A percentile compares a stretch with the other conserved stretches of the same genome.
These are phyloP conservation scores for Butyriboletus loyo DNA, from an alignment of 768 basidiomycete genomes.

Conservation along the genomic window DNA sequence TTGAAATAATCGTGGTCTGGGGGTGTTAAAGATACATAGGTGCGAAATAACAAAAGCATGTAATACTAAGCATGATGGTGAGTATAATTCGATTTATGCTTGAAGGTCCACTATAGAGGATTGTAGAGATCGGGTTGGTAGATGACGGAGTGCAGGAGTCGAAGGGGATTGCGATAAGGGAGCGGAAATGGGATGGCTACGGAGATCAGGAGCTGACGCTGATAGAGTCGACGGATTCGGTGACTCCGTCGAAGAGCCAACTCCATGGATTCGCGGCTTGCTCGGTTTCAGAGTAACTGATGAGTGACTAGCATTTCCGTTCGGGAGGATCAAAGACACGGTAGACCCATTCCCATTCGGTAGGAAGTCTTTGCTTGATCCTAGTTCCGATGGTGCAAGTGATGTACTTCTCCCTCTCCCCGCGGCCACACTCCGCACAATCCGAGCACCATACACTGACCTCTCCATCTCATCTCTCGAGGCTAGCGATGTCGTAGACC, in stretches of 20 bases:
- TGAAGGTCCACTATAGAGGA: conserved; percentile 20
- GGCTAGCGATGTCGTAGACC: conserved; percentile 47
- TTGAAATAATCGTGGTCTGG: not conserved
- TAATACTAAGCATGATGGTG: conserved; percentile 11
- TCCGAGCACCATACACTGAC: conserved; percentile 41
- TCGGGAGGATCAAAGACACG: conserved; percentile 15
- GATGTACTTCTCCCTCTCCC: conserved; percentile 42
- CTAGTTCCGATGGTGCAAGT: conserved; percentile 30
- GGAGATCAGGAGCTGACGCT: conserved; percentile 27
- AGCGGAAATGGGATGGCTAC: conserved; percentile 7
- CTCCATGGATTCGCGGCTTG: conserved; percentile 9
- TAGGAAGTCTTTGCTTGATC: conserved; percentile 12
- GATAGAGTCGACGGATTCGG: conserved; percentile 18
- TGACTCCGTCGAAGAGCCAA: conserved; percentile 3
- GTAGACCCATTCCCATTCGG: conserved; percentile 11
- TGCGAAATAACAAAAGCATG: conserved; percentile 20
- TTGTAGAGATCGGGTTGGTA: conserved; percentile 11
- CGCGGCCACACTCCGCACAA: conserved; percentile 55
- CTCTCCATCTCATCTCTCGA: conserved; percentile 17
- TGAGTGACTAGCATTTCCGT: conserved; percentile 22
- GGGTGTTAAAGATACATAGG: conserved; percentile 23
- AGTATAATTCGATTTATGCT: conserved; percentile 25
- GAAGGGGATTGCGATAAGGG: conserved; percentile 11
- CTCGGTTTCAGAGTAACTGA: conserved; percentile 23
- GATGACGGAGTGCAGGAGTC: conserved; percentile 8